These are phyloP conservation scores for Daldinia vernicosa DNA, from an alignment of 495 filamentous ascomycete genomes.

Conservation along the genomic window DNA sequence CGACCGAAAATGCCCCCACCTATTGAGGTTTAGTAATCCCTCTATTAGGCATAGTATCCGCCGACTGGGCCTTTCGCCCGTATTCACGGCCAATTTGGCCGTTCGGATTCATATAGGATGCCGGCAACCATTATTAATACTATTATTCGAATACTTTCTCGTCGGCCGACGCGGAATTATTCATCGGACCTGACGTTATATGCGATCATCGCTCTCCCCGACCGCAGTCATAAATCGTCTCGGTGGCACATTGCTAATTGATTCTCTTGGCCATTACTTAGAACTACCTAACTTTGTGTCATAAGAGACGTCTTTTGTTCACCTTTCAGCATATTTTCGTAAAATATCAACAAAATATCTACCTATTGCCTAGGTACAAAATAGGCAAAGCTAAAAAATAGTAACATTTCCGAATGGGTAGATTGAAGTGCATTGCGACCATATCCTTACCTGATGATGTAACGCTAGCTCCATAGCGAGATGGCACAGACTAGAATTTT, in stretches of 20 bases:
- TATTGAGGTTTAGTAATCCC: neutral
- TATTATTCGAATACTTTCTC: neutral
- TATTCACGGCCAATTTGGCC: neutral
- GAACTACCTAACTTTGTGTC: too few relatives aligned
- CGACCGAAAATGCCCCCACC: neutral
- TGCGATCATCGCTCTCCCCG: neutral
- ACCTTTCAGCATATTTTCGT: too few relatives aligned
- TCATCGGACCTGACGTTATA: neutral
- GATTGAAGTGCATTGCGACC: too few relatives aligned
- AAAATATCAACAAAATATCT: too few relatives aligned
- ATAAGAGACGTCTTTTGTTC: too few relatives aligned
- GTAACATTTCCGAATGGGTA: neutral
- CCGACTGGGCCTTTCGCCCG: neutral
- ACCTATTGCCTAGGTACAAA: too few relatives aligned
- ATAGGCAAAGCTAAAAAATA: neutral
- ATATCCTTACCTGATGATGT: too few relatives aligned
- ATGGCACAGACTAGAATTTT: too few relatives aligned
- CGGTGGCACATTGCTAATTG: too few relatives aligned
- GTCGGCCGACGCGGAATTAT: neutral
- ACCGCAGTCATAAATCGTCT: too few relatives aligned
- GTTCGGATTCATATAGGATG: neutral
- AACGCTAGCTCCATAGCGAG: too few relatives aligned
- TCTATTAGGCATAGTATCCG: neutral
- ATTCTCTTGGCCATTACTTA: too few relatives aligned
- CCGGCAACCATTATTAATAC: neutral